Evolutionary conservation across 2,329 filamentous ascomycete genomes (phyloP), one percentile per base, ranked within the genome.

Genomic region (Beauveria scarabaeidicola): DNA sequence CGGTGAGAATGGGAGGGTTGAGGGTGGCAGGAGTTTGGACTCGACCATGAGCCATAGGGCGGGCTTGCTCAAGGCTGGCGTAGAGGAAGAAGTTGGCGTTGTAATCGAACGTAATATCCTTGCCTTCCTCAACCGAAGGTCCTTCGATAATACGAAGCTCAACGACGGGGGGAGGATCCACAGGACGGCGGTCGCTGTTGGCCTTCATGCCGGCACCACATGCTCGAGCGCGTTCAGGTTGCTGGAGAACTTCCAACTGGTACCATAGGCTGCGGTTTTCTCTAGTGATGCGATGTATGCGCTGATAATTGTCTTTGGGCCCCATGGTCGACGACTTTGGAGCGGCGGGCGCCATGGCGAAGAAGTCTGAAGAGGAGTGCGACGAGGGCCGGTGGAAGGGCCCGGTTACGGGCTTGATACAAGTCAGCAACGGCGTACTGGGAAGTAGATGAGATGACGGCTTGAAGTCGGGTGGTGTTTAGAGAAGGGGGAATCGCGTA

Each of bases 21-120:
- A 85, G 83, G 11, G 88, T 83, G n/a, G 85, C 78, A 32, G 80
- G 81, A 13, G 81, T 80, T 66, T 85, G 84, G 50, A 90, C 84
- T 65, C 91, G 88, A 54, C 89, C 89, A 61, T 91, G 88, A 19
- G 91, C 91, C 61, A 97, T 88, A 32, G 86, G 84, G 41, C 92
- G 89, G 29, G 91, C 89, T 66, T 90, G 86, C 70, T 97, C 91
- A 61, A 99, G 81, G 6, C 91, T 97, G 55, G 92, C 90, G 68
- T 91, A 97, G 44, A 97, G 86, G 76, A 99, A 97, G 82, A 97
- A 97, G 75, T 96, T 96, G 70, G 92, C 92, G 70, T 96, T 93
- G 78, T 97, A 96, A 61, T 85, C 83, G 68, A 96, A 96, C 2
- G 94, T 97, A 68, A 91, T 84, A 62, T 91, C 88, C 69, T 81